Base-by-base conservation (phyloP, 2,329 filamentous ascomycete species). In the Eutypa lata region DNA sequence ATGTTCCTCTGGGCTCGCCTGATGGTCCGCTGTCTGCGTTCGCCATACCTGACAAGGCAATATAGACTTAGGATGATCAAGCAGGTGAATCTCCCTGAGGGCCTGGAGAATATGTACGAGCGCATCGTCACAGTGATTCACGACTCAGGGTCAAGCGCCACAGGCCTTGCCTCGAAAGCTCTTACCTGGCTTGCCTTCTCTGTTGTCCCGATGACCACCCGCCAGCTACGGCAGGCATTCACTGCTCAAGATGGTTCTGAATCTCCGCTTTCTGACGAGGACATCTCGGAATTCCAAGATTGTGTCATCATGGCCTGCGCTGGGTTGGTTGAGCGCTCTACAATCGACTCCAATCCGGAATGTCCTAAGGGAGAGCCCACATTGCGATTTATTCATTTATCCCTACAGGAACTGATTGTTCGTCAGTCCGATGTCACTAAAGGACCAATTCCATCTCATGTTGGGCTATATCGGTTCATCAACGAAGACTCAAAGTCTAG, bases 1-100 rank as follows among this genome's bases (percentile, higher is more conserved):
- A 50, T 50, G 48, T 50, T 50, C 33, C 48, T 50, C 4, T 50
- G 48, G 48, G 48, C 48, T 18, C 37, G 48, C n/a, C 40, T 50
- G 8, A 50, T 50, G 48, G 26, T 43, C 7, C 28, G 43, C 37
- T 42, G 31, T 16, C 38, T 50, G 31, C 22, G 48, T 11, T 50
- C 48, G 16, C 48, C 48, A 16, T 50, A 31, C 10, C 33, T 50
- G 37, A 50, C 48, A 13, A 22, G 24, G 8, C 31, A 42, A 7
- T 21, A 50, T 8, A 24, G 48, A 10, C 37, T 50, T 5, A 24
- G 38, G 14, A 42, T 43, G 26, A 50, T 50, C 19, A 18, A 18
- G 14, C 21, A 28, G 24, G 38, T 50, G 6, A 43, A 42, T 18
- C 35, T 50, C 10, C 48, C 48, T 16, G 48, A 50, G 18, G 48